phyloP scores from a whole-genome alignment of 495 filamentous ascomycete species.

The Echria macrotheca region DNA sequence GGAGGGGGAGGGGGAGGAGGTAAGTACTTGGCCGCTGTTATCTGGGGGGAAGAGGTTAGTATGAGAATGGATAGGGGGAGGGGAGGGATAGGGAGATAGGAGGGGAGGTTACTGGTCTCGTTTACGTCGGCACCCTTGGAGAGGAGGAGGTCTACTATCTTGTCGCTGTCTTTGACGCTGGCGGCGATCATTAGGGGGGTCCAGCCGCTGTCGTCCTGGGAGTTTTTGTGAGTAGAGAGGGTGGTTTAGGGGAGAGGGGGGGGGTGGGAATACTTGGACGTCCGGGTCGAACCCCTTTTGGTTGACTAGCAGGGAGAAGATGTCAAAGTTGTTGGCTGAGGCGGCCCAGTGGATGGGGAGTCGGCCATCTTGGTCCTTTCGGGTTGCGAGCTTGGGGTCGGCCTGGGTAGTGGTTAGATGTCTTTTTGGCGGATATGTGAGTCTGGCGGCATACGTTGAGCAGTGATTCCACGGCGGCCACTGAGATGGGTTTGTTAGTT shows the following conservation, averaged over 20 bases:
- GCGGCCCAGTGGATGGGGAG: constrained; percentile 94
- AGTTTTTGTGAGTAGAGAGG: not conserved
- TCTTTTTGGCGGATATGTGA: not conserved
- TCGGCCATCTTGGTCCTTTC: constrained; percentile 82
- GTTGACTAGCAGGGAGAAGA: constrained; percentile 65
- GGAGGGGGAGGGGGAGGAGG: not conserved
- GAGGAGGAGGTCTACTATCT: constrained; percentile 67
- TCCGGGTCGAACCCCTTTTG: constrained; percentile 79
- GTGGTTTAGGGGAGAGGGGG: not conserved
- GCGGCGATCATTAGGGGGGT: constrained; percentile 91
- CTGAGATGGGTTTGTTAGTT: not conserved
- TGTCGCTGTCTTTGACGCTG: constrained; percentile 66
- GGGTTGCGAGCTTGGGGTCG: constrained; percentile 69
- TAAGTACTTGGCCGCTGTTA: constrained; percentile 17
- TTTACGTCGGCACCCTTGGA: constrained; percentile 78
- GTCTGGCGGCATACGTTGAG: constrained; percentile 49
- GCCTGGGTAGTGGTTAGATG: constrained; percentile 44
- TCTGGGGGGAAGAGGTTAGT: constrained; percentile 10
- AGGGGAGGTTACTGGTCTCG: constrained; percentile 59
- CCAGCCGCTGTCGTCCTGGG: constrained; percentile 83
- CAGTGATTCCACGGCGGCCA: constrained; percentile 63
- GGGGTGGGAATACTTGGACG: constrained; percentile 55
- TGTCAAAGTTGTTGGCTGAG: constrained; percentile 72
- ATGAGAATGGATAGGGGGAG: not conserved
- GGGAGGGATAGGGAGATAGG: too few species aligned